Evolutionary conservation across 1,284 basidiomycete species (phyloP).

Genomic region (Tausonia pullulans): DNA sequence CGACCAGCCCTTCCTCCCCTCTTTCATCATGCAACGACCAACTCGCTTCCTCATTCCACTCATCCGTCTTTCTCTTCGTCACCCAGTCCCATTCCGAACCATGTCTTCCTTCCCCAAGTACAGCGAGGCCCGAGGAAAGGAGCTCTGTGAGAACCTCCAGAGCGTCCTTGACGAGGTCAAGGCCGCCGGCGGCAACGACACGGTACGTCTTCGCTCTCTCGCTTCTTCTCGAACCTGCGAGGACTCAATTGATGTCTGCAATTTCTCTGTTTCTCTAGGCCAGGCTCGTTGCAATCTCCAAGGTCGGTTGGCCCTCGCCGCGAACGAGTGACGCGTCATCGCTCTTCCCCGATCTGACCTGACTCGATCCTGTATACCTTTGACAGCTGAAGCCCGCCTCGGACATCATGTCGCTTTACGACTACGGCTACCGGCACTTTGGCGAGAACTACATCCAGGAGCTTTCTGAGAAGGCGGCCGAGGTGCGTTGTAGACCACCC

Average conservation of each 20-base stretch:
- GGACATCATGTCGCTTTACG: conserved; percentile 72
- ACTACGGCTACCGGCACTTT: conserved; percentile 70
- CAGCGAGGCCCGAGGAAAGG: conserved; percentile 30
- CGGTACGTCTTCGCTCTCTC: neutral
- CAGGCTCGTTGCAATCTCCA: conserved; percentile 79
- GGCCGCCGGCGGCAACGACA: conserved; percentile 16
- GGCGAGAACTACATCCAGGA: conserved; percentile 98
- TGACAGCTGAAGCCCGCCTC: conserved; percentile 63
- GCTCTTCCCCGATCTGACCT: neutral
- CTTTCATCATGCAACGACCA: no score
- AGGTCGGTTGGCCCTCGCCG: conserved; percentile 31
- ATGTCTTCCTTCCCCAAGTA: conserved; percentile 23
- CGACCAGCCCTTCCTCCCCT: no score
- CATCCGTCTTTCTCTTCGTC: no score
- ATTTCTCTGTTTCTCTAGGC: conserved; percentile 24
- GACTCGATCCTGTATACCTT: neutral
- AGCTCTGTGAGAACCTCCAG: conserved; percentile 34
- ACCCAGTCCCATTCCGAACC: neutral
- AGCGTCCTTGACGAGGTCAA: conserved; percentile 32
- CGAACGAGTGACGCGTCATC: neutral
- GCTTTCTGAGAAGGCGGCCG: conserved; percentile 72
- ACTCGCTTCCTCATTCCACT: no score
- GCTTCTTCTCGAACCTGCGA: neutral
- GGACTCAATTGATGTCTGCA: neutral
- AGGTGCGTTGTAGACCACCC: conserved; percentile 41